phyloP scores from a whole-genome alignment of 768 basidiomycete genomes.

The Suillus sp. region DNA sequence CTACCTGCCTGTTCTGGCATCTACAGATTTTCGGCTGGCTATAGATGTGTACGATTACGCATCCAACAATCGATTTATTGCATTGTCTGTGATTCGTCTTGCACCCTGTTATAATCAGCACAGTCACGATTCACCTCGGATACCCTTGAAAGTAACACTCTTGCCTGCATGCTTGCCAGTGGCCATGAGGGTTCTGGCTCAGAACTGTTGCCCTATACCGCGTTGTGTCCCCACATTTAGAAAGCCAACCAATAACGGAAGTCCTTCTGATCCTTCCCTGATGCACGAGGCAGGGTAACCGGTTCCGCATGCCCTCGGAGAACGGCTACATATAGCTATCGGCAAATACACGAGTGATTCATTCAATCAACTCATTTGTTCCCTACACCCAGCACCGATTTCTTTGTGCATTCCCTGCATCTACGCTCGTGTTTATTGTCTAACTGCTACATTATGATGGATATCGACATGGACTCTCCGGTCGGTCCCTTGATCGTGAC shows the following conservation, averaged over 20 bases:
- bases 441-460: conserved; percentile 25
- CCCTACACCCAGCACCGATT: conserved; percentile 21
- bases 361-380: conserved; percentile 10
- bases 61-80: no score
- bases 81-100: conserved; percentile 15
- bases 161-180: background rate
- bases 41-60: background rate
- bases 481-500: conserved; percentile 30
- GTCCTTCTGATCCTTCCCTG: conserved; percentile 17
- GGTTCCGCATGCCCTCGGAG: conserved; percentile 27
- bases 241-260: conserved; percentile 6
- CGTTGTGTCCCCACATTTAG: conserved; percentile 3
- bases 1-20: background rate
- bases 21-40: conserved; percentile 1
- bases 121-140: conserved; percentile 20
- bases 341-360: conserved; percentile 8
- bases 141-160: conserved; percentile 12
- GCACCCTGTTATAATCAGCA: conserved; percentile 8
- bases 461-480: conserved; percentile 37
- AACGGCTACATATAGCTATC: conserved; percentile 29
- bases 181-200: conserved; percentile 4
- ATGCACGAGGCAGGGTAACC: conserved; percentile 33
- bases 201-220: conserved; percentile 5
- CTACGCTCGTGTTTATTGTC: conserved; percentile 5
- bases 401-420: conserved; percentile 1